Base-by-base conservation (phyloP, 306 rosid genomes). In the Quercus agrifolia region DNA sequence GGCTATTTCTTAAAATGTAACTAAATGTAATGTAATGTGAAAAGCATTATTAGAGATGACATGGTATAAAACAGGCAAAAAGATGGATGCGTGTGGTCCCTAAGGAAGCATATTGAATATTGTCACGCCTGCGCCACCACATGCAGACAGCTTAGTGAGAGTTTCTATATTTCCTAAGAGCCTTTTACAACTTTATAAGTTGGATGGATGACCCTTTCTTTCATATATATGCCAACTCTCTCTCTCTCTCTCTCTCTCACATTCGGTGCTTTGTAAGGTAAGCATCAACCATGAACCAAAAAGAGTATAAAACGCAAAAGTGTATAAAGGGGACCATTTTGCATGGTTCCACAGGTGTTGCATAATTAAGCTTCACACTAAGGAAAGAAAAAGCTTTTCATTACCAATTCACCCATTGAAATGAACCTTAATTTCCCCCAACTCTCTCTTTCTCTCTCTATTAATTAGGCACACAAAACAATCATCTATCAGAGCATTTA, bases 41-140 rank as follows among this genome's bases (percentile, higher is more conserved):
- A 38, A 38, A 76, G 78, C 76, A 82, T 68, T 67, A 27, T 75
- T 56, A 49, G 78, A 82, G 69, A 83, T 75, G 74, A 77, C 69
- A 83, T 74, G 70, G 75, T 49, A 49, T 49, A 79, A 85, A 74
- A 83, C 62, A 38, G 64, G 11, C 64, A 54, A 82, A 83, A 69
- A 80, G 80, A 56, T 73, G 85, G 80, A 56, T 70, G 85, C 79
- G 57, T 84, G 85, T 85, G 93, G 92, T 90, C 92, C 86, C 73
- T 25, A 76, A 76, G 12, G 6, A 27, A 28, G 77, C 9, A 64
- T 85, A 85, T 85, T 87, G 77, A 89, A 87, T 88, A 86, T 58
- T 79, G 82, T 91, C 89, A 87, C 90, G 85, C 96, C 83, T 89
- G 88, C 87, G 81, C 90, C 83, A 81, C 90, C 96, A 88, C 90